Evolutionary conservation across 2,329 filamentous ascomycete genomes (phyloP), one percentile per base, ranked within the genome.

Genomic region (Celoporthe dispersa): DNA sequence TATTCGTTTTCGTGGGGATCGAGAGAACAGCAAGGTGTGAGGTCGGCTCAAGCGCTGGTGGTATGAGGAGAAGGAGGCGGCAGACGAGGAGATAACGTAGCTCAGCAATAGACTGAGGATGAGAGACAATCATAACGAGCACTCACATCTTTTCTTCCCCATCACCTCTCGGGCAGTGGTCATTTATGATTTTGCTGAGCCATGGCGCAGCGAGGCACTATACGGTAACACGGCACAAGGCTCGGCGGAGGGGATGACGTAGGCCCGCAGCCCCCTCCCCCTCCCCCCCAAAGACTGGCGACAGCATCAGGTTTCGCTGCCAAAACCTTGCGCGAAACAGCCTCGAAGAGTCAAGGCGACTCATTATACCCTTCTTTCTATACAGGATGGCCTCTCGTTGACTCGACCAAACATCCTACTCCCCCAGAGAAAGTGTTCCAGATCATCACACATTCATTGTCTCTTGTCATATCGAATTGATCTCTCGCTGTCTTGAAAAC

Each of bases 211-310:
- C 37, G 35, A 39, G 11, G 12, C 9, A 39, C 35, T 3, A 35
- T 8, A 59, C 48, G 25, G 61, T 64, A 31, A 57, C 53, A 53
- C 39, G 60, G 25, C 64, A 35, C 48, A 28, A 64, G 33, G 48
- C 51, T 55, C 55, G 44, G 53, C 57, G 25, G 14, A 53, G 67
- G 65, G 57, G 60, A 65, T 70, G 69, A 70, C 69, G 65, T 70
- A 67, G 61, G 33, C 53, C 41, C 44, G 37, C 25, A 14, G n/a
- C 16, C 63, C 44, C 37, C 37, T 39, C 44, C 44, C 39, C 39
- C 3, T 14, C 37, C 3, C 37, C 11, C 37, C 7, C 7, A 5
- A 11, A 48, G 41, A 64, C 57, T 60, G 51, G 41, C 53, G 51
- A 68, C 51, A 9, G 19, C 65, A 68, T 64, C 48, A 53, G 19